Conservation (phyloP, 495 filamentous ascomycete species). For the Tricharina praecox region DNA sequence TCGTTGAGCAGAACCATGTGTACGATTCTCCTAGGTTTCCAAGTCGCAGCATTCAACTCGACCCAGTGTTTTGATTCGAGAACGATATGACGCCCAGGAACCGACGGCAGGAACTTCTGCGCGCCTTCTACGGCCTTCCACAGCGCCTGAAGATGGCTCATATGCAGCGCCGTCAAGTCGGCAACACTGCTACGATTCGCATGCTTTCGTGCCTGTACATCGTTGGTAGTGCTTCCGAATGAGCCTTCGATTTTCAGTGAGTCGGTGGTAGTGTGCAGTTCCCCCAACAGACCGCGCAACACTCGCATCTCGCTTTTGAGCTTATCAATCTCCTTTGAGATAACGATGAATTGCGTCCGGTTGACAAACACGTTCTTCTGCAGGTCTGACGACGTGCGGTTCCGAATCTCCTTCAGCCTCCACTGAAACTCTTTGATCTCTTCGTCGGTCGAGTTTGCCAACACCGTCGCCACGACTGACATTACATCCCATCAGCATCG, state of each 20-base stretch:
- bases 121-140: conserved; percentile 95
- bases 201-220: conserved; percentile 38
- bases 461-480: conserved; percentile 55
- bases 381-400: conserved; percentile 68
- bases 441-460: conserved; percentile 83
- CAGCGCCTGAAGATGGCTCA: conserved; percentile 62
- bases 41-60: conserved; percentile 90
- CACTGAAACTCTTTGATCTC: conserved; percentile 75
- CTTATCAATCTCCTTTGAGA: conserved; percentile 96
- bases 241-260: conserved; percentile 24
- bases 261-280: conserved; percentile 37
- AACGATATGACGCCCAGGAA: conserved; percentile 78
- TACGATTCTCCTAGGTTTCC: conserved; percentile 70
- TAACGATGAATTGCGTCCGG: conserved; percentile 95
- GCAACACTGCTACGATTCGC: conserved; percentile 71
- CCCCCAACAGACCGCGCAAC: conserved; percentile 71
- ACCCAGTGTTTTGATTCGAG: conserved; percentile 82
- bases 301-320: conserved; percentile 91
- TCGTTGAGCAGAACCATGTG: conserved; percentile 89
- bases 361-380: conserved; percentile 97
- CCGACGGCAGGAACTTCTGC: conserved; percentile 86
- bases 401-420: conserved; percentile 59
- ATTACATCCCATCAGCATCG: neutral
- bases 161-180: conserved; percentile 92
- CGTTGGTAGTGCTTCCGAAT: conserved; percentile 28